Conservation (phyloP, 768 basidiomycete species). For the Sutorius australiensis region DNA sequence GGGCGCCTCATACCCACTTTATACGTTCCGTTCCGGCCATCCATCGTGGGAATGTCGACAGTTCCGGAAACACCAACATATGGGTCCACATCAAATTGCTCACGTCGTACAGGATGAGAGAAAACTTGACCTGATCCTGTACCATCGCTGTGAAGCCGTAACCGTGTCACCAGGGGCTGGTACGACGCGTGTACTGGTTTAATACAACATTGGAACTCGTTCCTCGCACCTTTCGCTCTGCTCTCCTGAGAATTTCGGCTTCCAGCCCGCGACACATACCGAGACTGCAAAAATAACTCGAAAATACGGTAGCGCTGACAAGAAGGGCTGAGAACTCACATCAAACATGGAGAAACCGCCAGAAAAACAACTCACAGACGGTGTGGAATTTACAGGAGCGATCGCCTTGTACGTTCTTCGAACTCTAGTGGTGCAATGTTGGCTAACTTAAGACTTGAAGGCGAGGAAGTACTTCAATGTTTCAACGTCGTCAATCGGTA, state of each 20-base stretch:
- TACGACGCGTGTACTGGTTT: slow-evolving; percentile 9
- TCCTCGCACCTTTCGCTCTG: neutral
- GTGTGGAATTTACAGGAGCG: neutral
- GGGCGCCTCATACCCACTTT: slow-evolving; percentile 5
- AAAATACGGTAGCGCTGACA: neutral
- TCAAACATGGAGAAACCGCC: neutral
- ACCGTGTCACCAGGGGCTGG: neutral
- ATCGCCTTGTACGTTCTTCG: neutral
- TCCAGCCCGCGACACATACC: neutral
- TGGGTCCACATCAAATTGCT: neutral
- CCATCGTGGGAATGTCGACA: slow-evolving; percentile 24
- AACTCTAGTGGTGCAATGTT: neutral
- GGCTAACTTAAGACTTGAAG: neutral
- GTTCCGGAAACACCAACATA: neutral
- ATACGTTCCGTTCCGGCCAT: slow-evolving; percentile 6
- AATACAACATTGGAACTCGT: slow-evolving; percentile 4
- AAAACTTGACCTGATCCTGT: slow-evolving; percentile 3
- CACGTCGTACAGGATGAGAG: slow-evolving; percentile 20
- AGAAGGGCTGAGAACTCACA: neutral
- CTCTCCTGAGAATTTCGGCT: neutral
- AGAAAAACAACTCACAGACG: neutral
- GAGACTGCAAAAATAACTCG: neutral
- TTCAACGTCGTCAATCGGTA: neutral
- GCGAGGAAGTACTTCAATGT: neutral
- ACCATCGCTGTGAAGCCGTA: slow-evolving; percentile 1